Percentiles rank a stretch among this genome's conserved stretches.
phyloP scores from a whole-genome alignment of 1,139 yeast species.

The Zhuliangozyma parablackwelliae region DNA sequence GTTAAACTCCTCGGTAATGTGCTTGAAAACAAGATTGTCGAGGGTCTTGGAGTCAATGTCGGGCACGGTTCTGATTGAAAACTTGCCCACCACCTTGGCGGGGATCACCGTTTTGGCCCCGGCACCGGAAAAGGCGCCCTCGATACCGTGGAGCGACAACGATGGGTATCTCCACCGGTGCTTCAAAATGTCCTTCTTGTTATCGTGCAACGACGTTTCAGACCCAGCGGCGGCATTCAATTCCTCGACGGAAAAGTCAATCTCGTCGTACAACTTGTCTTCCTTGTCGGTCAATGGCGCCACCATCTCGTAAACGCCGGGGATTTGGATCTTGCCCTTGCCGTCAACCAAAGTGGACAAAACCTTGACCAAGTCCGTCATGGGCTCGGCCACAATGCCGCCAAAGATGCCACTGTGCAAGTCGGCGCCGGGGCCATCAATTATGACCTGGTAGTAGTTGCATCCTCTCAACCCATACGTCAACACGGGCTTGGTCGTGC shows the following conservation, averaged over 20 bases:
- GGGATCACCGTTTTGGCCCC: slow-evolving; percentile 99
- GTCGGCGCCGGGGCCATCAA: slow-evolving; percentile 94
- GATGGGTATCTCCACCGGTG: slow-evolving; percentile 99
- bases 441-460: slow-evolving; percentile 78
- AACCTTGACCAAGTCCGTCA: slow-evolving; percentile 84
- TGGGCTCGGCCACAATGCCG: slow-evolving; percentile 95
- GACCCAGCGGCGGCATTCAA: slow-evolving; percentile 88
- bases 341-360: slow-evolving; percentile 74
- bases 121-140: slow-evolving; percentile 91
- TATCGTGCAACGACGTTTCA: slow-evolving; percentile 69
- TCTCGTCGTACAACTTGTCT: slow-evolving; percentile 70
- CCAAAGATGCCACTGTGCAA: slow-evolving; percentile 97
- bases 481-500: slow-evolving; percentile 91
- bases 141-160: slow-evolving; percentile 90
- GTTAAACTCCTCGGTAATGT: slow-evolving; percentile 61
- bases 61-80: slow-evolving; percentile 96
- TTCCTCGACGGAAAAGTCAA: slow-evolving; percentile 81
- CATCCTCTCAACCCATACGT: slow-evolving; percentile 98
- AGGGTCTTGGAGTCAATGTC: slow-evolving; percentile 78
- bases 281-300: slow-evolving; percentile 87
- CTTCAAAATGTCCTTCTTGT: slow-evolving; percentile 82
- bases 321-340: slow-evolving; percentile 76
- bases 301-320: slow-evolving; percentile 90
- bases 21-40: slow-evolving; percentile 70
- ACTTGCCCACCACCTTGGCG: slow-evolving; percentile 88